phyloP scores from a whole-genome alignment of 345 rosid genomes.

The Ceriops zippeliana region DNA sequence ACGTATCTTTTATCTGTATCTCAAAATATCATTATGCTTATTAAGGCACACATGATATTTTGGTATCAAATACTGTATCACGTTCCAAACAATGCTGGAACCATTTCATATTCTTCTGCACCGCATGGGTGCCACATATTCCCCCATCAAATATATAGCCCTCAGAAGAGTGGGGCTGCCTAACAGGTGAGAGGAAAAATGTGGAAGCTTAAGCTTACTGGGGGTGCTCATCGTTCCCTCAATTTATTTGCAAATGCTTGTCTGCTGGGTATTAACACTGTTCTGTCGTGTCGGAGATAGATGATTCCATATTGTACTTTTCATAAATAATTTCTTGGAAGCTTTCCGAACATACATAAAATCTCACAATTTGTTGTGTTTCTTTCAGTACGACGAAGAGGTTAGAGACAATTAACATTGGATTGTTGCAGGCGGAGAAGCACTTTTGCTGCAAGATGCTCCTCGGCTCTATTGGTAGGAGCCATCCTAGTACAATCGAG shows the following conservation, averaged over 20 bases:
- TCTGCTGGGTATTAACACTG: not conserved
- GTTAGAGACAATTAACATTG: slow-evolving; percentile 37
- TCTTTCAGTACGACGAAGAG: slow-evolving; percentile 32
- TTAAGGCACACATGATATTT: no score
- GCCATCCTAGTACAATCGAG: no score
- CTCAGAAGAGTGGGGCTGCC: not conserved
- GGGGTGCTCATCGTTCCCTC: no score
- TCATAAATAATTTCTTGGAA: not conserved
- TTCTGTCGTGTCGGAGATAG: no score
- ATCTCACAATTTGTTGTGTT: not conserved
- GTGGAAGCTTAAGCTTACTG: not conserved
- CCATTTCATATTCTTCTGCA: not conserved
- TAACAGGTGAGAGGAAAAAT: not conserved
- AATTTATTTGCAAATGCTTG: not conserved
- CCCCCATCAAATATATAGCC: not conserved
- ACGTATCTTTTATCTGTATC: no score
- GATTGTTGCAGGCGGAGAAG: slow-evolving; percentile 41
- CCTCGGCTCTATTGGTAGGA: slow-evolving; percentile 49
- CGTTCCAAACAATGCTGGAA: not conserved
- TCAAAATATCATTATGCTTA: no score
- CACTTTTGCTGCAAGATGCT: slow-evolving; percentile 29
- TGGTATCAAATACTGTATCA: no score
- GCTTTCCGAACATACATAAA: not conserved
- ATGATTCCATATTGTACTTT: not conserved
- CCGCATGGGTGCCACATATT: not conserved